These are phyloP conservation scores for Athelia psychrophila DNA, from an alignment of 1,284 basidiomycete species.

Conservation along the genomic window DNA sequence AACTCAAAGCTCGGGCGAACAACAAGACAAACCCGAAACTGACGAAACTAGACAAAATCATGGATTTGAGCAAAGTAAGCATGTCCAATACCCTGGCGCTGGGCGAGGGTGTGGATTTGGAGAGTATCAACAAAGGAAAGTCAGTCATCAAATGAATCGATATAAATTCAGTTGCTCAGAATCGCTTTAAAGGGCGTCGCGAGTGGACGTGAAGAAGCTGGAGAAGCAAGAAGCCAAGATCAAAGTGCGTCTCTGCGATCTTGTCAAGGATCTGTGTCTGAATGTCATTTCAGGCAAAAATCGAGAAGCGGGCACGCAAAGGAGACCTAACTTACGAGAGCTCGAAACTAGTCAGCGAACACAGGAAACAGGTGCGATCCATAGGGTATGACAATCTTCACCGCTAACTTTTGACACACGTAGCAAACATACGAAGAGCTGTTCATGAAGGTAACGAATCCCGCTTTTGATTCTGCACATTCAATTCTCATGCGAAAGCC, in stretches of 20 bases:
- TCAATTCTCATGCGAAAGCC: neutral
- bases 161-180: slow-evolving; percentile 11
- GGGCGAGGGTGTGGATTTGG: slow-evolving; percentile 86
- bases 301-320: slow-evolving; percentile 88
- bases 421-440: slow-evolving; percentile 97
- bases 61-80: slow-evolving; percentile 85
- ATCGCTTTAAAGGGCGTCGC: slow-evolving; percentile 65
- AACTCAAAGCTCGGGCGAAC: slow-evolving; percentile 54
- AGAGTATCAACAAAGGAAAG: slow-evolving; percentile 94
- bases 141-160: slow-evolving; percentile 38
- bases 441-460: slow-evolving; percentile 80
- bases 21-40: slow-evolving; percentile 59
- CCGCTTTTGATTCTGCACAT: neutral
- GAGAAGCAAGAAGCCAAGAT: slow-evolving; percentile 99
- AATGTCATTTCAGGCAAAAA: slow-evolving; percentile 69
- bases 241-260: slow-evolving; percentile 45
- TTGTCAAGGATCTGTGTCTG: neutral
- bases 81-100: slow-evolving; percentile 86
- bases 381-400: neutral
- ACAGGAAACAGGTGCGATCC: slow-evolving; percentile 76
- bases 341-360: slow-evolving; percentile 91
- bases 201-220: slow-evolving; percentile 96
- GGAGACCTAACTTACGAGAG: slow-evolving; percentile 91
- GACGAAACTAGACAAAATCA: slow-evolving; percentile 86
- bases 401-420: slow-evolving; percentile 8